Evolutionary conservation across 1,284 basidiomycete genomes (phyloP), one percentile per base, ranked within the genome.

Genomic region (Ceratobasidium sp.): DNA sequence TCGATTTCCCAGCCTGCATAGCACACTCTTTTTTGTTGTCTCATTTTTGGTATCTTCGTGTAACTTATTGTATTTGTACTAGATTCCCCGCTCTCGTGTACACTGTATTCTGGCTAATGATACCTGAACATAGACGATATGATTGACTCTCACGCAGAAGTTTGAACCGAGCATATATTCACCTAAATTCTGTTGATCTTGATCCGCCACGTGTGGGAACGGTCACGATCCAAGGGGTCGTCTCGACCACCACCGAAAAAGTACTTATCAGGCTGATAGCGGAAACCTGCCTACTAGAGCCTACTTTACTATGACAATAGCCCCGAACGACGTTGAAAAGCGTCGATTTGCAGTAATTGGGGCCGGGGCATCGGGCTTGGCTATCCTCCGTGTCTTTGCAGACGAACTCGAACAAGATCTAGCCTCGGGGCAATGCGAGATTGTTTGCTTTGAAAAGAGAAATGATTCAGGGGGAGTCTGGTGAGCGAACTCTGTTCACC

Each of bases 391-490:
- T 13, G 62, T 66, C 9, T 65, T 54, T 43, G 49, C 61, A 7
- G 61, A 75, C 25, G 71, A 75, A 44, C 62, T 75, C n/a, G 56
- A 65, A 49, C 32, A 75, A 29, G 61, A 75, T 40, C 32, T 75
- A 15, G 49, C 46, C 19, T 54, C 61, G 22, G 71, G 71, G 9
- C n/a, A 56, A 4, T 75, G 71, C 19, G 71, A 75, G 40, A 56
- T 75, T 11, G 44, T 56, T 29, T 65, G 71, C 29, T 75, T 65
- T 44, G 71, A 75, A 29, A 52, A 56, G 44, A 65, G 71, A 54
- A n/a, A 65, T 17, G 61, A 75, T 22, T 51, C 29, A 65, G 71
- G 71, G 17, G 71, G 71, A 22, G 46, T 75, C 43, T 75, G 71
- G 71, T 75, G 44, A 54, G 71, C 37, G 19, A 32, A n/a, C 25